Conservation (phyloP, 164 flowering plant species). For the Nelumbo lutea region DNA sequence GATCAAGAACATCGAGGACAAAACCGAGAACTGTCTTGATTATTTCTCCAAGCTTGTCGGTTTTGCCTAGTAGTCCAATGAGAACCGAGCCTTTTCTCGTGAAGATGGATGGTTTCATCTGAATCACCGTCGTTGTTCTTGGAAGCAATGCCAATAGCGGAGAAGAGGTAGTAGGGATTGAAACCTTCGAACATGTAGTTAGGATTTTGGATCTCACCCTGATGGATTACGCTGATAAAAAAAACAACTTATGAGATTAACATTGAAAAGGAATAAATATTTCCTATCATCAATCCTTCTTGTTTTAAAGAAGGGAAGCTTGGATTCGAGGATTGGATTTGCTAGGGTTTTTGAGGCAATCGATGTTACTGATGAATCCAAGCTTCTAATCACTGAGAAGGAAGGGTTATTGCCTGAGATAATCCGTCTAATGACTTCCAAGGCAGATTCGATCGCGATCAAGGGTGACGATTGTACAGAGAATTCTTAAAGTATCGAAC, state of each 20-base stretch:
- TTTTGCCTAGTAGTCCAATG: conserved; percentile 38
- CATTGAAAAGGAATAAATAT: conserved; percentile 21
- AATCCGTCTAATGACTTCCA: conserved; percentile 22
- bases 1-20: conserved; percentile 4
- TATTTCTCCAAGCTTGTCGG: conserved; percentile 19
- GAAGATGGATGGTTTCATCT: conserved; percentile 33
- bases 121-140: conserved; percentile 26
- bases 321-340: conserved; percentile 23
- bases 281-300: conserved; percentile 27
- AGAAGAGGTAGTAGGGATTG: not conserved
- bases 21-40: conserved; percentile 1
- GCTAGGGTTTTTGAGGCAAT: conserved; percentile 38
- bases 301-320: conserved; percentile 14
- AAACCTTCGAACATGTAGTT: conserved; percentile 24
- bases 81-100: conserved; percentile 40
- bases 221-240: conserved; percentile 16
- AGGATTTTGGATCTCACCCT: conserved; percentile 30
- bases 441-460: conserved; percentile 23
- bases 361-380: conserved; percentile 24
- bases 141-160: conserved; percentile 10
- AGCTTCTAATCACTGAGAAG: conserved; percentile 16
- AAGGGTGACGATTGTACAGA: conserved; percentile 49
- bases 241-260: conserved; percentile 10
- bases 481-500: conserved; percentile 57
- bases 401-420: conserved; percentile 38